A percentile compares a stretch with the other conserved stretches of the same genome.
Conservation (phyloP, 2,329 filamentous ascomycete species). For the Biscogniauxia marginata region DNA sequence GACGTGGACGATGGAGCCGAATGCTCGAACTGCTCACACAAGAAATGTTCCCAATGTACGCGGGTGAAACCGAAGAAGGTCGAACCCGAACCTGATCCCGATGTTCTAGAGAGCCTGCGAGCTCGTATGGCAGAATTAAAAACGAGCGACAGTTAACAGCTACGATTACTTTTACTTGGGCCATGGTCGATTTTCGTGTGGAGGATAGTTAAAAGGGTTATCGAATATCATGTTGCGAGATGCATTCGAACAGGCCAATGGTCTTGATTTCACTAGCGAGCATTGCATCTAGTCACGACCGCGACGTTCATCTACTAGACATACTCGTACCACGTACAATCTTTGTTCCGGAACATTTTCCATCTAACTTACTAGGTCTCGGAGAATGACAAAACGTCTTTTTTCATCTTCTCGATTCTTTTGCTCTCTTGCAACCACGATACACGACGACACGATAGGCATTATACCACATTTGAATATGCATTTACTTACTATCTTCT, state of each 20-base stretch:
- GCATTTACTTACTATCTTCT: neutral
- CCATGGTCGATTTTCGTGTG: slow-evolving; percentile 4
- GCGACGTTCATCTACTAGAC: neutral
- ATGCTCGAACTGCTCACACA: slow-evolving; percentile 61
- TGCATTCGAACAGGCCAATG: neutral
- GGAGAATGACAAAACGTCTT: neutral
- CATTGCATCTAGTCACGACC: slow-evolving; percentile 5
- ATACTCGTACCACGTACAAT: neutral
- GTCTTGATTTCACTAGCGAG: slow-evolving; percentile 1
- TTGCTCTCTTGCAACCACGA: neutral
- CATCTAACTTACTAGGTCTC: neutral
- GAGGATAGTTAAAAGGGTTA: neutral
- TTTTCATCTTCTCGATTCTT: neutral
- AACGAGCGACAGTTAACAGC: slow-evolving; percentile 9
- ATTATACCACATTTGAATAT: neutral
- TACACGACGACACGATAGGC: neutral
- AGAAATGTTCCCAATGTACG: slow-evolving; percentile 58
- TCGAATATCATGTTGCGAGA: neutral
- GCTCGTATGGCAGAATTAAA: slow-evolving; percentile 16
- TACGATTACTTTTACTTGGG: neutral
- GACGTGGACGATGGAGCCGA: slow-evolving; percentile 49
- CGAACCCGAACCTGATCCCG: slow-evolving; percentile 61
- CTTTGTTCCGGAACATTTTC: neutral
- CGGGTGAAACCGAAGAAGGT: slow-evolving; percentile 59
- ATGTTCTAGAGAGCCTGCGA: slow-evolving; percentile 57